Evolutionary conservation across 768 basidiomycete genomes (phyloP).

Genomic region (Russula griseocarnosa): DNA sequence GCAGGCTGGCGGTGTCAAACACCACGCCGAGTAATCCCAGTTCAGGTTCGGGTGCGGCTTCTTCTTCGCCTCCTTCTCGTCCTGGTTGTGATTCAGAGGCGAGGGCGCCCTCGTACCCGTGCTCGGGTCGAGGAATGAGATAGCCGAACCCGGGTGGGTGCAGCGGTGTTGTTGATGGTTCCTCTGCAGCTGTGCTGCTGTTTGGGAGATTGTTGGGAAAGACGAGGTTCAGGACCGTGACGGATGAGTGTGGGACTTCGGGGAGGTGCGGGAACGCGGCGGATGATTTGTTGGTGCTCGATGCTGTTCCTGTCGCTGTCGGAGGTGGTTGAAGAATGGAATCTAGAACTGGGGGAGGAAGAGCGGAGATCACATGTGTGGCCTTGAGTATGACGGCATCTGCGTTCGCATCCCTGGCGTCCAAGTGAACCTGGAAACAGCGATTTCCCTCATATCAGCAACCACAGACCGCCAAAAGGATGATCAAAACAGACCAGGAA

Average conservation of each 20-base stretch:
- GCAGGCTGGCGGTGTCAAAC: constrained; percentile 80
- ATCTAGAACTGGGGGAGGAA: constrained; percentile 58
- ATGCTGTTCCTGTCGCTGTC: constrained; percentile 20
- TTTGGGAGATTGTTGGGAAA: constrained; percentile 50
- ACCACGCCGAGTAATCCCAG: constrained; percentile 75
- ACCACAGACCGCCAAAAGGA: not conserved
- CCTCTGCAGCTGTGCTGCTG: constrained; percentile 30
- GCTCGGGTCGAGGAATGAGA: constrained; percentile 75
- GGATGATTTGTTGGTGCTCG: constrained; percentile 9
- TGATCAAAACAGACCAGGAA: constrained; percentile 43
- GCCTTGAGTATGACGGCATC: constrained; percentile 34
- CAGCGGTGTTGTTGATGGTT: constrained; percentile 38
- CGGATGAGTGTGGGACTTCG: constrained; percentile 70
- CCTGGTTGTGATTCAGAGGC: not conserved
- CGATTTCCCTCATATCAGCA: not conserved
- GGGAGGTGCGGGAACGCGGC: constrained; percentile 55
- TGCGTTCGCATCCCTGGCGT: constrained; percentile 21
- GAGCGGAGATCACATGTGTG: constrained; percentile 72
- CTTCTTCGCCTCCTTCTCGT: not conserved
- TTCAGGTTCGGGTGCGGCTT: not conserved
- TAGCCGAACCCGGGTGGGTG: constrained; percentile 92
- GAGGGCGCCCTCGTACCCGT: constrained; percentile 42
- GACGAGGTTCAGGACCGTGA: constrained; percentile 85
- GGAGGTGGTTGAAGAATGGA: constrained; percentile 37
- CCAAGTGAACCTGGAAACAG: constrained; percentile 35